phyloP scores from a whole-genome alignment of 1,284 basidiomycete species.

The Austroboletus olivaceoglutinosus region DNA sequence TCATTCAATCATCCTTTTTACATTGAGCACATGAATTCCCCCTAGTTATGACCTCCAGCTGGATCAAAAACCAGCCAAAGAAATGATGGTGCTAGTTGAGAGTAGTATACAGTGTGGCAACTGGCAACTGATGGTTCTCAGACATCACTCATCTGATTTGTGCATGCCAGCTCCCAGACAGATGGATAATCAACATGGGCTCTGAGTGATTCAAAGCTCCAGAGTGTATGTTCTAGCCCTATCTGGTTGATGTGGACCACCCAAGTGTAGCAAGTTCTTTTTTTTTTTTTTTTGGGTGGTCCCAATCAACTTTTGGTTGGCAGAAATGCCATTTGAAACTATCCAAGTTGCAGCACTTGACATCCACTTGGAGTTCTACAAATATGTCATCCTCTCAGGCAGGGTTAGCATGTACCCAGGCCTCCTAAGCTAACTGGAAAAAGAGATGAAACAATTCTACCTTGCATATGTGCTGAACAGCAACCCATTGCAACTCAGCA shows the following conservation, averaged over 20 bases:
- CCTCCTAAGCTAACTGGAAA: slow-evolving; percentile 93
- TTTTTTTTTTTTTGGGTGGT: too few relatives aligned
- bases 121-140: neutral
- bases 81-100: slow-evolving; percentile 96
- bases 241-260: slow-evolving; percentile 96
- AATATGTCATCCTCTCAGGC: slow-evolving; percentile 96
- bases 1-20: neutral
- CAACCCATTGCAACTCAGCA: slow-evolving; percentile 85
- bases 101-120: slow-evolving; percentile 81
- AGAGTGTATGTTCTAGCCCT: slow-evolving; percentile 99
- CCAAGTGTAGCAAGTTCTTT: slow-evolving; percentile 84
- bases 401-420: slow-evolving; percentile 99
- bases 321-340: slow-evolving; percentile 95
- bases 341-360: slow-evolving; percentile 94
- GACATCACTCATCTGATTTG: slow-evolving; percentile 1
- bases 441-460: slow-evolving; percentile 99
- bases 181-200: slow-evolving; percentile 95
- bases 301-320: too few relatives aligned
- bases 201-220: slow-evolving; percentile 99
- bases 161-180: slow-evolving; percentile 80
- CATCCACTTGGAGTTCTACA: slow-evolving; percentile 90
- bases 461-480: slow-evolving; percentile 84
- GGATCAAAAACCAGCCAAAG: slow-evolving; percentile 92
- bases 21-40: neutral
- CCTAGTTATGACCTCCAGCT: slow-evolving; percentile 90